phyloP scores from a whole-genome alignment of 176 grass and related monocot genomes.

The Secale cereale region DNA sequence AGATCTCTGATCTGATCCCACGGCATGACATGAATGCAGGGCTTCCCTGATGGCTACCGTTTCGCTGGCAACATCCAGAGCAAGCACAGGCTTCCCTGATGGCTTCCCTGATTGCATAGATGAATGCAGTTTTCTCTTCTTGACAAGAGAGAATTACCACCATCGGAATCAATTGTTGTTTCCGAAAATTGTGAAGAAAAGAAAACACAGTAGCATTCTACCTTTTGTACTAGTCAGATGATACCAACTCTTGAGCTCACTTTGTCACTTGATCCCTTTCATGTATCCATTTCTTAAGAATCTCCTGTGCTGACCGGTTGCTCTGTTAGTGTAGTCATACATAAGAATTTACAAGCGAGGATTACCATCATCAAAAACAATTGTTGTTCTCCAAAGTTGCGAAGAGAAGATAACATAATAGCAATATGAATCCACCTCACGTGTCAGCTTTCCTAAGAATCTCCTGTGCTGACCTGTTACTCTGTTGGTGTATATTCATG shows the following conservation, averaged over 20 bases:
- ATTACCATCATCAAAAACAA: neutral
- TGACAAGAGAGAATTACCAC: conserved; percentile 20
- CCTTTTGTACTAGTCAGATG: neutral
- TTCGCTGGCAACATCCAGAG: conserved; percentile 73
- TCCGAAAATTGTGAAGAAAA: neutral
- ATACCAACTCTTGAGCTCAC: neutral
- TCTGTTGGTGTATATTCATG: neutral
- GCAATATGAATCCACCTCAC: neutral
- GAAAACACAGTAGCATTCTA: neutral
- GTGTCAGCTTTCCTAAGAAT: neutral
- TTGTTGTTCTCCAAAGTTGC: neutral
- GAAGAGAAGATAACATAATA: neutral
- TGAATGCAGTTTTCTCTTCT: neutral
- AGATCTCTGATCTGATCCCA: neutral
- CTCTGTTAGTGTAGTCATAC: neutral
- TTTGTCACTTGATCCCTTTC: neutral
- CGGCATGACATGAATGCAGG: conserved; percentile 38
- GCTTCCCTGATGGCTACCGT: conserved; percentile 55
- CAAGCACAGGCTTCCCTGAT: conserved; percentile 73
- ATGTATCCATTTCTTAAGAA: neutral
- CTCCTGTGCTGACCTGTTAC: neutral
- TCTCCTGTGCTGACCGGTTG: neutral
- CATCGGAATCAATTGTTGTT: neutral
- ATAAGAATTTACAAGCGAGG: neutral
- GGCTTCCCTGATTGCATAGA: neutral